Base-by-base conservation (phyloP, 2,329 filamentous ascomycete genomes). In the Didymella pinodella region DNA sequence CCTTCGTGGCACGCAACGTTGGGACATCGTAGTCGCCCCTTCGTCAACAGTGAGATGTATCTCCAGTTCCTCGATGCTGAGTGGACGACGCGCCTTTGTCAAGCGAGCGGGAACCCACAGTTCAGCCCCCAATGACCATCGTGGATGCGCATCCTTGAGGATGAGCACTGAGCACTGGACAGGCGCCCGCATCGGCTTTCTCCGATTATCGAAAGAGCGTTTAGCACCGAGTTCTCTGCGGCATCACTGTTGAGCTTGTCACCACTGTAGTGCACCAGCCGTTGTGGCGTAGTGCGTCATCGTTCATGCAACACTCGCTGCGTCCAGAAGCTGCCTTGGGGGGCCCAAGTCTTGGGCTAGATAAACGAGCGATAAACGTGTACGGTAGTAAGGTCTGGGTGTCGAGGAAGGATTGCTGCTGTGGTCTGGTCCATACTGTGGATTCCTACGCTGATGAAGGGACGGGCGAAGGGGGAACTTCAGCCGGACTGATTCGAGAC, bases 361-460 rank as follows among this genome's bases (percentile, higher is more conserved):
- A 57, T 65, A 59, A 62, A 68, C 57, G 62, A 62, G 57, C 63
- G 55, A 57, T 49, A 61, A 38, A 64, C 59, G 59, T 56, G 64
- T 26, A 22, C 2, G 22, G 22, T 2, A 41, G 34, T 22, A 36
- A 43, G 41, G 32, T 48, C 43, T 57, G 51, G 29, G 36, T 52
- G n/a, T 52, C 34, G 54, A 44, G 36, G 22, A 51, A 31, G 43
- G 48, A 26, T 48, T 36, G 54, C 48, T 57, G 48, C 43, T 43
- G 20, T 36, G 1, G 54, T 28, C 43, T 51, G 41, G 28, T 36
- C 36, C 43, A 22, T 22, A 22, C 22, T 22, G 28, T 41, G 18
- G 36, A 34, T 36, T 52, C 43, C 41, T 47, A 48, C 32, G 48
- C 34, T 29, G 28, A 22, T 34, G 34, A 45, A 8, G 40, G 29